Evolutionary conservation across 306 rosid species (phyloP), one percentile per base, ranked within the genome.

Genomic region (Carpinus fangiana): DNA sequence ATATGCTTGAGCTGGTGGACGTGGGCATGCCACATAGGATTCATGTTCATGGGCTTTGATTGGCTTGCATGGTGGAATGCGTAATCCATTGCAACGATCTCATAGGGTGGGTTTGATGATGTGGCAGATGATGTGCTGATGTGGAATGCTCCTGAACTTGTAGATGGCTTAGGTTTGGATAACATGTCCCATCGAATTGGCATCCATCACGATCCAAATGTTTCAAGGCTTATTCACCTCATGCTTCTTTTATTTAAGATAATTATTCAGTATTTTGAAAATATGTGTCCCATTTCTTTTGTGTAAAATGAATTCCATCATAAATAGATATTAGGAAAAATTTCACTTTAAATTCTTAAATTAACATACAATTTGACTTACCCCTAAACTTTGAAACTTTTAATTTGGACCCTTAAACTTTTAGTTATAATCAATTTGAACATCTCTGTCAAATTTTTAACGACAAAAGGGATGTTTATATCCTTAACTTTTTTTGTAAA

Each of bases 1-100:
- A 89, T 87, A 95, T 79, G 90, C 84, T 86, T 90, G 86, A 73
- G 73, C 85, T 77, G 74, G 97, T 93, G 99, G 97, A 88, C 76
- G 90, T 86, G 36, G 87, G 89, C 80, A n/a, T 90, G 98, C 89
- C 97, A 93, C 73, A 76, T 89, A 7, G 86, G 96, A 88, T 86
- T 76, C 55, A 69, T 79, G 82, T 82, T 84, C 76, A 62, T 64
- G 78, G 71, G 65, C 5, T 65, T 52, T 83, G 83, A 87, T 91
- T 90, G 94, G 98, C 81, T n/a, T 18, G n/a, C 46, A 48, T 38
- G 60, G 38, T 41, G 64, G 79, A 78, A 69, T 61, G 74, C 61
- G 94, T 52, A 84, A 95, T 95, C 99, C 93, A 73, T 85, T 91
- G 88, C 73, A 6, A 23, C 51, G 82, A 56, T 89, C 38, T 90